Conservation (phyloP, 164 flowering plant species). For the Litsea cubeba region DNA sequence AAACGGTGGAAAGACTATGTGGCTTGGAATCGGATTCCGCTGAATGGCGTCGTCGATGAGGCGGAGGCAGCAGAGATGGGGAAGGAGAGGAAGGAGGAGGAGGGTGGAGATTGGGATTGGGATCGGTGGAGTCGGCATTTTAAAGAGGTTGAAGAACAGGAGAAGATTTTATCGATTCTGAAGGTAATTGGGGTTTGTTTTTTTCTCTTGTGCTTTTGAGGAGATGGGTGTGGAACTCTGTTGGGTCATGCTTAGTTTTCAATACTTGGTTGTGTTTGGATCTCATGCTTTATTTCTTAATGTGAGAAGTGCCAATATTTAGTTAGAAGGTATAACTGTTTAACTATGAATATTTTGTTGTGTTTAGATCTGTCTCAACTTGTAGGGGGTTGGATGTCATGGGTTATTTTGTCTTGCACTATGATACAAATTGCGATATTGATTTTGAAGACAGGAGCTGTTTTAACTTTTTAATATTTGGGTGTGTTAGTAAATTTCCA, state of each 20-base stretch:
- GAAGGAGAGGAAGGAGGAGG: slow-evolving; percentile 11
- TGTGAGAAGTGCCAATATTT: not conserved
- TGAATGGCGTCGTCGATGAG: slow-evolving; percentile 1
- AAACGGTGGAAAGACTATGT: slow-evolving; percentile 39
- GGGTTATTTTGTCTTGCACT: no score
- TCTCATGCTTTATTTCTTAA: not conserved
- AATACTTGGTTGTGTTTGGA: not conserved
- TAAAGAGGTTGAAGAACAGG: slow-evolving; percentile 65
- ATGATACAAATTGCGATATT: no score
- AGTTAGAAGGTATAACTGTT: no score
- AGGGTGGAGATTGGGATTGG: slow-evolving; percentile 78
- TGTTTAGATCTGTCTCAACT: no score
- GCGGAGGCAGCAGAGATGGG: not conserved
- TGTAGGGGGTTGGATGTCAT: no score
- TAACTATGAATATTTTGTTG: not conserved
- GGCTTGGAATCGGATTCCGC: slow-evolving; percentile 19
- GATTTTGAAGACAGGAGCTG: no score
- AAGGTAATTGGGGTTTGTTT: slow-evolving; percentile 42
- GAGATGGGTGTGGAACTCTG: no score
- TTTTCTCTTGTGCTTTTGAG: no score
- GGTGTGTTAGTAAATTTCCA: no score
- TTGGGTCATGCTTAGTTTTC: not conserved
- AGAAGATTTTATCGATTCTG: slow-evolving; percentile 50
- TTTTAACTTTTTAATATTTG: no score
- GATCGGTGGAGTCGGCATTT: slow-evolving; percentile 84